Evolutionary conservation across 2,329 filamentous ascomycete species (phyloP), one percentile per base, ranked within the genome.

Genomic region (Blastomyces percursus): DNA sequence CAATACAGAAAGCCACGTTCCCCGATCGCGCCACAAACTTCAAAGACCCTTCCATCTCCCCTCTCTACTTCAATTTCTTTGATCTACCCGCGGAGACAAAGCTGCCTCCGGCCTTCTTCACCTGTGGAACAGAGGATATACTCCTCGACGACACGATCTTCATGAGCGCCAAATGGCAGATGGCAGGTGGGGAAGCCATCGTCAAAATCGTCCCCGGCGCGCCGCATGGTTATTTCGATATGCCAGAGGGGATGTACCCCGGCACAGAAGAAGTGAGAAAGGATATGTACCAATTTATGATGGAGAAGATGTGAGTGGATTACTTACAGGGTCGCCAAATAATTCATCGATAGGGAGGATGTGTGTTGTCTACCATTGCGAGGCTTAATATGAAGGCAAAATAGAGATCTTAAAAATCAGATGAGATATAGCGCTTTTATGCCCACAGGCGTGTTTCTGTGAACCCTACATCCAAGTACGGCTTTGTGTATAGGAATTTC

Each of bases 131-230:
- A 5, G 76, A 80, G 63, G 83, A 85, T 70, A 76, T 76, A 6
- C 66, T 85, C 63, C 67, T 85, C 0, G 80, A 82, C 66, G 80
- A 82, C 66, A 81, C 75, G 19, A 69, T 82, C 27, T 69, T 81
- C 56, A 84, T 85, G 82, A 74, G 75, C 3, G 71, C 75, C 1
- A 83, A 82, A 71, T 85, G 82, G 82, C 68, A 71, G 67, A 79
- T 80, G 70, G 75, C 73, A 65, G 81, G 81, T 2, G 77, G 76
- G 5, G 79, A 82, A 69, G 75, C 76, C 0, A 71, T 82, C 2
- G 71, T 83, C 2, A 84, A 80, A 71, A 73, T 84, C 19, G 82
- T 78, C 68, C 77, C 78, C n/a, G 82, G 82, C 0, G 80, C 78
- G 9, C 75, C 80, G 21, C 83, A 85, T 74, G 81, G 77, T 0